Evolutionary conservation across 2,329 filamentous ascomycete genomes (phyloP).

Genomic region (Daldinia eschscholtzii): DNA sequence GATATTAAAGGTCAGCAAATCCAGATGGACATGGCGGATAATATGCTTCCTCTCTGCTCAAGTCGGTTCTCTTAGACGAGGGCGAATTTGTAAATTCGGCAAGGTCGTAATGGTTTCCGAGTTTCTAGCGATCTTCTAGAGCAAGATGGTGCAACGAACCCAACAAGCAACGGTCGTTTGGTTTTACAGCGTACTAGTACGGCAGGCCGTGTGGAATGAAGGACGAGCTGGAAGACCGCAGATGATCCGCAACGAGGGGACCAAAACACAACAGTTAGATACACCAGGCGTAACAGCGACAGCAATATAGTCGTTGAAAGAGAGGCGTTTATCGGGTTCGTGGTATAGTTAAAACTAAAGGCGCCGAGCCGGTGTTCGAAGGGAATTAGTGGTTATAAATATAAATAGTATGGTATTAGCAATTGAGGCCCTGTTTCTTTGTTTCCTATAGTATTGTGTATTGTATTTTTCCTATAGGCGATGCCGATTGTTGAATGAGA

Average conservation of each 20-base stretch:
- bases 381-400: constrained; percentile 17
- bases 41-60: constrained; percentile 29
- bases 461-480: constrained; percentile 4
- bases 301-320: constrained; percentile 8
- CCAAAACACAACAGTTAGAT: constrained; percentile 38
- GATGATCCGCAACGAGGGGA: constrained; percentile 36
- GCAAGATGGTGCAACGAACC: constrained; percentile 36
- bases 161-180: constrained; percentile 32
- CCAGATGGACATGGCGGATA: constrained; percentile 19
- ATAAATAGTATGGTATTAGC: constrained; percentile 25
- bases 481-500: constrained; percentile 4
- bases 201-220: constrained; percentile 38
- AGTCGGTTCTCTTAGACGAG: constrained; percentile 25
- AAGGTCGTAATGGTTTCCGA: constrained; percentile 17
- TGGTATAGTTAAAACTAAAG: constrained; percentile 19
- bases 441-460: not conserved
- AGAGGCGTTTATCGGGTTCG: constrained; percentile 17
- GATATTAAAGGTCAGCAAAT: constrained; percentile 21
- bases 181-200: constrained; percentile 40
- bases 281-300: constrained; percentile 37
- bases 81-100: constrained; percentile 24
- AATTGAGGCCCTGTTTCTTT: constrained; percentile 17
- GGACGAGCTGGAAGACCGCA: constrained; percentile 37
- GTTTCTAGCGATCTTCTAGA: constrained; percentile 32
- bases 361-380: constrained; percentile 15